These are phyloP conservation scores for Daedaleopsis nitida DNA, from an alignment of 768 basidiomycete species.

Conservation along the genomic window DNA sequence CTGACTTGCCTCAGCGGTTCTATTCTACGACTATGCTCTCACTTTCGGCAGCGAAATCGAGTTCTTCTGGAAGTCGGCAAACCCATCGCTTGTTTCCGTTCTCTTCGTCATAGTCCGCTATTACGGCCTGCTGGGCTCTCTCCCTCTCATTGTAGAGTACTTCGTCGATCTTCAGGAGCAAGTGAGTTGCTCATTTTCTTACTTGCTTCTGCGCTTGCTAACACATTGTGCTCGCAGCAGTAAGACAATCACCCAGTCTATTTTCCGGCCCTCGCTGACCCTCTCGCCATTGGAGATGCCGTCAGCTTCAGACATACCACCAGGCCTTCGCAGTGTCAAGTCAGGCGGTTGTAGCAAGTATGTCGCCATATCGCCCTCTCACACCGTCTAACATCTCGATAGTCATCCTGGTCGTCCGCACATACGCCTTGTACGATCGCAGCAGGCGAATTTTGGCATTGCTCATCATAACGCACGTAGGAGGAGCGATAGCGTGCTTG, in stretches of 20 bases:
- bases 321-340: constrained; percentile 10
- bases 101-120: constrained; percentile 29
- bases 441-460: constrained; percentile 21
- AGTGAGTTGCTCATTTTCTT: background rate
- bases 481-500: constrained; percentile 7
- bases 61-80: constrained; percentile 42
- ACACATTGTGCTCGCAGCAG: background rate
- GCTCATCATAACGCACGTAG: constrained; percentile 7
- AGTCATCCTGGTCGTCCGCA: constrained; percentile 27
- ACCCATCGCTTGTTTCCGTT: constrained; percentile 18
- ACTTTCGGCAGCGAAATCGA: constrained; percentile 47
- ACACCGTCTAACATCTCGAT: background rate
- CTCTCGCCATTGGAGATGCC: constrained; percentile 2
- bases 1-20: constrained; percentile 21
- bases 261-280: background rate
- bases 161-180: constrained; percentile 11
- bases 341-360: constrained; percentile 16
- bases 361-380: background rate
- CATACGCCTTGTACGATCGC: constrained; percentile 29
- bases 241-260: background rate
- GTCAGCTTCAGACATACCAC: constrained; percentile 13
- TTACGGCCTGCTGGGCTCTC: constrained; percentile 23
- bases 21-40: constrained; percentile 49
- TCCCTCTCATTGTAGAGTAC: constrained; percentile 18
- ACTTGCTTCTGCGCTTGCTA: background rate